phyloP scores from a whole-genome alignment of 129 eudicot genomes.

The Tagetes erecta region DNA sequence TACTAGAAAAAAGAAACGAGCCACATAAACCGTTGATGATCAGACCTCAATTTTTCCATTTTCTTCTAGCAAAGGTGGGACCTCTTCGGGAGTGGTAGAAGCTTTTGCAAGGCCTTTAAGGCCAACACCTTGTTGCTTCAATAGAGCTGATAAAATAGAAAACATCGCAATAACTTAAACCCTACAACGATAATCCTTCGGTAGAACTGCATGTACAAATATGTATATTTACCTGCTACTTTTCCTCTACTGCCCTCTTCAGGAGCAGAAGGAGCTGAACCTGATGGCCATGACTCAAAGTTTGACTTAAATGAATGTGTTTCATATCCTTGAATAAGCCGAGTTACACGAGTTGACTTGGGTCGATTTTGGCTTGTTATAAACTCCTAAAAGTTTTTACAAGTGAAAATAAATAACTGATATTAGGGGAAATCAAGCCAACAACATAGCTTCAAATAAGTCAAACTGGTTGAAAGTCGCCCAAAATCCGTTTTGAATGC shows the following conservation, averaged over 20 bases:
- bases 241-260: conserved; percentile 98
- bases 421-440: neutral
- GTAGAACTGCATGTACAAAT: neutral
- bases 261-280: conserved; percentile 81
- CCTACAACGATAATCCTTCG: neutral
- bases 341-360: conserved; percentile 81
- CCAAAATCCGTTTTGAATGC: neutral
- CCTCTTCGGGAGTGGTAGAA: conserved; percentile 80
- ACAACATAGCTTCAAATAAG: conserved; percentile 2
- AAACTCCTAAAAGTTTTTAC: conserved; percentile 57
- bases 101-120: conserved; percentile 72
- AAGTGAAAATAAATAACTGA: conserved; percentile 9
- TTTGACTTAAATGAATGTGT: conserved; percentile 89
- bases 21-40: conserved; percentile 4
- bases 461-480: conserved; percentile 12
- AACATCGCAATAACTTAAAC: conserved; percentile 16
- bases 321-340: conserved; percentile 97
- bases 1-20: conserved; percentile 2
- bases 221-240: conserved; percentile 74
- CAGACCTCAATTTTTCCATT: conserved; percentile 92
- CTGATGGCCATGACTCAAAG: conserved; percentile 99
- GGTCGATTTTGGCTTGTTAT: conserved; percentile 81
- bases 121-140: conserved; percentile 98
- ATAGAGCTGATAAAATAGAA: conserved; percentile 56
- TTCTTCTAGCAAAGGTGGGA: conserved; percentile 95